These are phyloP conservation scores for Rhododendron griersonianum DNA, from an alignment of 148 eudicot species.

Conservation along the genomic window DNA sequence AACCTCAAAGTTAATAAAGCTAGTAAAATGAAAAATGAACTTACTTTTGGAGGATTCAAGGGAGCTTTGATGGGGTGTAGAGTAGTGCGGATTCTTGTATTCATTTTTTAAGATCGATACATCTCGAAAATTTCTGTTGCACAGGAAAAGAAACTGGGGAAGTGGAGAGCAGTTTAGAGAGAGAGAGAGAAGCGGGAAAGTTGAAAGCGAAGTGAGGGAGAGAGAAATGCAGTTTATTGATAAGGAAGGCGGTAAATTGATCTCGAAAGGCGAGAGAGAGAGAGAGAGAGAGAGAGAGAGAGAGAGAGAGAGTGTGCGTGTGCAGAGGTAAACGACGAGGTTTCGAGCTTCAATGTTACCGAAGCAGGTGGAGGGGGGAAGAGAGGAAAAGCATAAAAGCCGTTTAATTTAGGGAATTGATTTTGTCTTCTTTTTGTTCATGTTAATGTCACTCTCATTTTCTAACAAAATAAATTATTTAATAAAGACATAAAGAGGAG, in stretches of 20 bases:
- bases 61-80: slow-evolving; percentile 32
- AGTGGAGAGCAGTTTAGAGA: not conserved
- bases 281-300: slow-evolving; percentile 6
- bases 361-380: not conserved
- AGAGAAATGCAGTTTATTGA: not conserved
- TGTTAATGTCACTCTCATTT: too few species aligned
- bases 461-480: too few species aligned
- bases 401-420: not conserved
- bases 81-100: slow-evolving; percentile 34
- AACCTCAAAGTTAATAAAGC: not conserved
- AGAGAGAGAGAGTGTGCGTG: slow-evolving; percentile 12
- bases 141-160: not conserved
- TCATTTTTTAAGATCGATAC: slow-evolving; percentile 21
- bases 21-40: not conserved
- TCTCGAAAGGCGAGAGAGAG: slow-evolving; percentile 11
- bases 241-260: slow-evolving; percentile 1
- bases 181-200: slow-evolving; percentile 36
- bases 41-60: slow-evolving; percentile 30
- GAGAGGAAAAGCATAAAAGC: not conserved
- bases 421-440: too few species aligned
- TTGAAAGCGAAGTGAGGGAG: not conserved
- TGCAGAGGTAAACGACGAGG: slow-evolving; percentile 29
- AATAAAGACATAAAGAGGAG: too few species aligned
- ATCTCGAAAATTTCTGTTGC: not conserved
- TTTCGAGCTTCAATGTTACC: slow-evolving; percentile 25